Evolutionary conservation across 208 protist species (phyloP), one percentile per base, ranked within the genome.

Genomic region (Acanthamoeba lugdunensis): DNA sequence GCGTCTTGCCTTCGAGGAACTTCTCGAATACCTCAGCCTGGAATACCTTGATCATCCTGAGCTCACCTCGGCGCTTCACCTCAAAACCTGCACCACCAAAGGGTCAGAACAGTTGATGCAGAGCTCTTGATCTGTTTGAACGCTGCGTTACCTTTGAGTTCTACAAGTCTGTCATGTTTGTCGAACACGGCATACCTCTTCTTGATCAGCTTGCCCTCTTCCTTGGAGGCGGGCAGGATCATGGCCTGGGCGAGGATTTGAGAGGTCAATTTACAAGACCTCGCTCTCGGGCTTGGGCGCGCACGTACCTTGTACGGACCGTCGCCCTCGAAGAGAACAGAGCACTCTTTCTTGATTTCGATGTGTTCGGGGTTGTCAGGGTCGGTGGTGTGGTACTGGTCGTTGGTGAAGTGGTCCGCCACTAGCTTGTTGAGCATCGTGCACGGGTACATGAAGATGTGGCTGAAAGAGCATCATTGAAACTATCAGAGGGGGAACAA

Each of bases 101-200:
- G 61, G 28, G 45, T 58, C 21, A 77, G 58, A 77, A 37, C 23
- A 48, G 56, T n/a, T 45, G 4, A 33, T 91, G 23, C 21, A 91
- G 33, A 71, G n/a, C 23, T 25, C 14, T n/a, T 8, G 23, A 14
- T 21, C 6, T 28, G 23, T 52, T 52, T 52, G 56, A 7, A 18
- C 25, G 56, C 56, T 9, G 56, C 56, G 2, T 50, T 85, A 93
- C 99, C 99, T 95, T 99, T 99, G 5, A 99, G 97, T 96, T 99
- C 99, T 18, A 98, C 98, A n/a, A 99, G 96, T 45, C 95, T 90
- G 33, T 98, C 98, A 92, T 99, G 97, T 2, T 97, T 95, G 95
- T 99, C 98, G 96, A 99, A 99, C 9, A 99, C 99, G 48, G 99
- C 99, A 97, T 99, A 99, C 81, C 99, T 97, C 96, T 99, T 99